phyloP scores from a whole-genome alignment of 2,329 filamentous ascomycete genomes.

The Talaromyces amestolkiae region DNA sequence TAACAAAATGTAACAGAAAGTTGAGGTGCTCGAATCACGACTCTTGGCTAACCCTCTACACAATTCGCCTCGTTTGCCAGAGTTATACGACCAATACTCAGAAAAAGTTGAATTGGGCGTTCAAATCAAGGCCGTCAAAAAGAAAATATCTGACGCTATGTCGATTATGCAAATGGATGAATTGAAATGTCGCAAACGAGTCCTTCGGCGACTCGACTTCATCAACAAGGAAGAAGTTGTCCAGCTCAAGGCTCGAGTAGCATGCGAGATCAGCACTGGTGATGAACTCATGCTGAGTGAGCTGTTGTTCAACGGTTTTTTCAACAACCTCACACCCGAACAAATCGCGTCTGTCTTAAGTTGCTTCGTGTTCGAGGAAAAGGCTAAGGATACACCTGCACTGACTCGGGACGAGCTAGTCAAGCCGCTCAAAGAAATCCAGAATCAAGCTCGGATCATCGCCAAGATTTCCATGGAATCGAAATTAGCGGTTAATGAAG shows the following conservation, averaged over 20 bases:
- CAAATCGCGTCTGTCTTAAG: constrained; percentile 81
- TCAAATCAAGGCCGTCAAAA: constrained; percentile 84
- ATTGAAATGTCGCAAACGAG: constrained; percentile 91
- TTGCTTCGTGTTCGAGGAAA: constrained; percentile 97
- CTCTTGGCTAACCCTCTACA: constrained; percentile 87
- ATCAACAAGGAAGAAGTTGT: constrained; percentile 95
- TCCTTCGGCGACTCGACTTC: constrained; percentile 88
- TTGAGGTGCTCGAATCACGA: constrained; percentile 91
- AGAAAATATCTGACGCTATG: constrained; percentile 78
- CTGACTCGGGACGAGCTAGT: constrained; percentile 75
- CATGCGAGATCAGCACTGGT: constrained; percentile 95
- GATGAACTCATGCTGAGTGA: constrained; percentile 93
- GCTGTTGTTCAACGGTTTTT: constrained; percentile 93
- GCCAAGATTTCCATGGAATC: constrained; percentile 94
- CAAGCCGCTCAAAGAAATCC: constrained; percentile 82
- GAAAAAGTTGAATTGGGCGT: constrained; percentile 72
- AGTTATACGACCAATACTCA: constrained; percentile 83
- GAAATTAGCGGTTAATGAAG: constrained; percentile 90
- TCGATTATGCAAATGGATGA: constrained; percentile 93
- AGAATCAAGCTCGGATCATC: constrained; percentile 79
- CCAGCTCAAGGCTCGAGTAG: constrained; percentile 92
- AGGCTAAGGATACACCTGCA: constrained; percentile 68
- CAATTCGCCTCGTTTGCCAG: constrained; percentile 77
- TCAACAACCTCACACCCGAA: constrained; percentile 90
- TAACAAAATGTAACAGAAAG: constrained; percentile 62